Evolutionary conservation across 352 stramenopile species (phyloP).

Genomic region (Peronosclerospora sorghi): DNA sequence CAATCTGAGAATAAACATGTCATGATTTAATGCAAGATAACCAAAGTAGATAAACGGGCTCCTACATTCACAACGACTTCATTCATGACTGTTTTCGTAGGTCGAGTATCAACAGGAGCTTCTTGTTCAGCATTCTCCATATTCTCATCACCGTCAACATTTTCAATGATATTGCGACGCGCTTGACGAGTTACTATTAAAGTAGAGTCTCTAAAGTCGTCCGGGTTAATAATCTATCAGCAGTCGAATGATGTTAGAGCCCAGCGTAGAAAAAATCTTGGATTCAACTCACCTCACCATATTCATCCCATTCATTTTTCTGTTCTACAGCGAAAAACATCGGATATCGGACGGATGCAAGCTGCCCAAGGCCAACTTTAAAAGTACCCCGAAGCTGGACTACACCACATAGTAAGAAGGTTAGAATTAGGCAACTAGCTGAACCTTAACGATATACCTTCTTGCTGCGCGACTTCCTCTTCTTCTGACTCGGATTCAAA

Average conservation of each 20-base stretch:
- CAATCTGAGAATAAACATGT: constrained; percentile 28
- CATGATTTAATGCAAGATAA: constrained; percentile 1
- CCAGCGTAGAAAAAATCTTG: neutral
- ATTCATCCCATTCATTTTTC: constrained; percentile 86
- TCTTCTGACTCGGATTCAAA: constrained; percentile 81
- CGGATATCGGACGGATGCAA: constrained; percentile 71
- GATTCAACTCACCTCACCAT: constrained; percentile 47
- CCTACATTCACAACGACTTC: constrained; percentile 52
- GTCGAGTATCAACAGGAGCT: constrained; percentile 42
- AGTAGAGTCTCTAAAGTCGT: constrained; percentile 74
- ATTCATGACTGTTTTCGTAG: constrained; percentile 72
- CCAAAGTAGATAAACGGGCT: neutral
- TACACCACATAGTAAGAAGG: constrained; percentile 6
- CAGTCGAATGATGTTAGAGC: neutral
- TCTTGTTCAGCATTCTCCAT: constrained; percentile 68
- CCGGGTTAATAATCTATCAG: constrained; percentile 59
- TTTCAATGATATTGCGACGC: constrained; percentile 48
- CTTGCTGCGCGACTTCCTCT: constrained; percentile 42
- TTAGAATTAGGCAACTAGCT: neutral
- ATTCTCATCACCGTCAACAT: constrained; percentile 45
- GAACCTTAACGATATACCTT: constrained; percentile 22
- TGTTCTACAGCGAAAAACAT: constrained; percentile 83
- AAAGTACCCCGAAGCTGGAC: constrained; percentile 79
- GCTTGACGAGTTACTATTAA: constrained; percentile 51
- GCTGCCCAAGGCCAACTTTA: constrained; percentile 77